Percentiles rank a stretch among this genome's conserved stretches.
Evolutionary conservation across 257 asterid species (phyloP).

Genomic region (Ajuga chamaepitys): DNA sequence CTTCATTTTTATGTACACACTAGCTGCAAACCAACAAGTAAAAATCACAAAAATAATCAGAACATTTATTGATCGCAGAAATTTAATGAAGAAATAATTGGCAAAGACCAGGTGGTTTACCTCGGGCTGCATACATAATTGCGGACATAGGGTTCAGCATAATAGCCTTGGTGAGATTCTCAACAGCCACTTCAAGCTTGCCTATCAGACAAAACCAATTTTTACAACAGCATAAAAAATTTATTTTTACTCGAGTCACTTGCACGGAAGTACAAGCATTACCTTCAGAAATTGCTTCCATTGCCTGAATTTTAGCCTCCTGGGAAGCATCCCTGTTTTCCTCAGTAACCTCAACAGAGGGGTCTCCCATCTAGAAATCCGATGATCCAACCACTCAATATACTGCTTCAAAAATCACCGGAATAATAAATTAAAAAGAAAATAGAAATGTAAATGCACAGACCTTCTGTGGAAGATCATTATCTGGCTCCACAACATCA

Average conservation of each 20-base stretch:
- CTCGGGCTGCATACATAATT: constrained; percentile 89
- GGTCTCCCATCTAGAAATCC: constrained; percentile 75
- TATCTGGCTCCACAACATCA: constrained; percentile 78
- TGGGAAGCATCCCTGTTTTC: constrained; percentile 92
- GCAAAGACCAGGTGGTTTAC: constrained; percentile 22
- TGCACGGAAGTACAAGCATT: not conserved
- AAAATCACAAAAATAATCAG: not conserved
- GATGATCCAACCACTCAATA: not conserved
- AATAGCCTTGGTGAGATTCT: constrained; percentile 75
- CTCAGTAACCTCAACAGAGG: constrained; percentile 79
- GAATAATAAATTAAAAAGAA: not conserved
- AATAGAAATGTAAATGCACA: not conserved
- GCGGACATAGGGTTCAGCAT: constrained; percentile 88
- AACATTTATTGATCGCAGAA: not conserved
- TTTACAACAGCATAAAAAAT: not conserved
- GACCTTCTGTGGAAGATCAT: constrained; percentile 85
- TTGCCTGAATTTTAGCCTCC: constrained; percentile 82
- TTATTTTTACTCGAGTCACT: not conserved
- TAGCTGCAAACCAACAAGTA: constrained; percentile 43
- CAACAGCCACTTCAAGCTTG: constrained; percentile 75
- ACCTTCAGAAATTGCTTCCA: constrained; percentile 97
- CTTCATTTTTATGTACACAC: constrained; percentile 83
- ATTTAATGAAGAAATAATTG: not conserved
- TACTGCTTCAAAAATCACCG: not conserved
- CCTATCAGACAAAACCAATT: constrained; percentile 36